Evolutionary conservation across 2,329 filamentous ascomycete species (phyloP).

Genomic region (Colletotrichum chlorophyti): DNA sequence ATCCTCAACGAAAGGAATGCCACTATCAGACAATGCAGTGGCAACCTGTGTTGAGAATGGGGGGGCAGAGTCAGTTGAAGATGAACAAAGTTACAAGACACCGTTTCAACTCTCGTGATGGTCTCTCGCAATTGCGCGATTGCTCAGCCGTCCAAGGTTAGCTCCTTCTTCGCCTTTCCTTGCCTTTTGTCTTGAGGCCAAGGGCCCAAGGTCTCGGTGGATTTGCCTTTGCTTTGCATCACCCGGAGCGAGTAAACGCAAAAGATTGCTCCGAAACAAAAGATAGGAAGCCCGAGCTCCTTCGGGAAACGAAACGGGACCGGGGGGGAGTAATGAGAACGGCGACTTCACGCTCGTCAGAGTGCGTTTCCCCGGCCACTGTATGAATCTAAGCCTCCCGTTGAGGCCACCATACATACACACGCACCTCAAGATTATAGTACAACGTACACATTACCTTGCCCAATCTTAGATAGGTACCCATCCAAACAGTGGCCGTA

Average conservation of each 20-base stretch:
- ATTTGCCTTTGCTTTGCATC: too few species aligned
- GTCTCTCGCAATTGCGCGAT: conserved; percentile 2
- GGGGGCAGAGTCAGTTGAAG: neutral
- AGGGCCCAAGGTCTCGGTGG: too few species aligned
- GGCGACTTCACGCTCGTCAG: conserved; percentile 1
- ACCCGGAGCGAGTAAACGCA: neutral
- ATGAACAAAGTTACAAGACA: conserved; percentile 7
- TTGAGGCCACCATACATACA: neutral
- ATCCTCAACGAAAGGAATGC: too few species aligned
- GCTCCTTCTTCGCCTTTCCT: neutral
- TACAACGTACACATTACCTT: too few species aligned
- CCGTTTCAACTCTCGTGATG: conserved; percentile 18
- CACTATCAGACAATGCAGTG: neutral
- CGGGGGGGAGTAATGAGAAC: too few species aligned
- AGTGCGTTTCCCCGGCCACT: conserved; percentile 14
- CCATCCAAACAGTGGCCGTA: neutral
- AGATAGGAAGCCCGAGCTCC: conserved; percentile 12
- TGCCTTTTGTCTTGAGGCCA: neutral
- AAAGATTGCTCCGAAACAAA: too few species aligned
- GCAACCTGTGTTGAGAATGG: too few species aligned
- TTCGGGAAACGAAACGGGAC: conserved; percentile 5
- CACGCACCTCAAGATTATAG: too few species aligned
- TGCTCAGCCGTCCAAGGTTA: neutral
- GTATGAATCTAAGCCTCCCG: conserved; percentile 10
- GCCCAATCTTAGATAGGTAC: too few species aligned